Conservation (phyloP, 2,329 filamentous ascomycete genomes). For the Xylariomycetidae sp. region DNA sequence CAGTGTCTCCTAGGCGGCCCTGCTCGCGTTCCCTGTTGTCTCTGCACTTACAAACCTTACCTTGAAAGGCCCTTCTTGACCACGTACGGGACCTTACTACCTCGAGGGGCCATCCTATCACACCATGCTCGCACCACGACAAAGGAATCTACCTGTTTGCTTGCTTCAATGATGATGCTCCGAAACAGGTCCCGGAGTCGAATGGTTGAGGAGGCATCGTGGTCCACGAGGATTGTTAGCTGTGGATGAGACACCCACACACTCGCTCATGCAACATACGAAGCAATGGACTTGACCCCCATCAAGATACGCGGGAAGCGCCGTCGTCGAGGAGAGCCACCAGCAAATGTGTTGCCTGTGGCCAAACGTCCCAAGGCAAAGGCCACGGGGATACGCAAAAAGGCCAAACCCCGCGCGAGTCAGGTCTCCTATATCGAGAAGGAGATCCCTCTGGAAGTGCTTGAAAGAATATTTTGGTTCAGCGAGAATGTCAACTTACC, state of each 20-base stretch:
- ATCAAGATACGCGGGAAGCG: slow-evolving; percentile 43
- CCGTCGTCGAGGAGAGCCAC: slow-evolving; percentile 14
- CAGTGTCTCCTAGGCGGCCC: no score
- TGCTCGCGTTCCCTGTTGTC: no score
- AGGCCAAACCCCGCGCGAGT: slow-evolving; percentile 5
- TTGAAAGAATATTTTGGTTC: slow-evolving; percentile 46
- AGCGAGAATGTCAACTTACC: slow-evolving; percentile 44
- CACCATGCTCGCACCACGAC: no score
- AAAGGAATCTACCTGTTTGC: no score
- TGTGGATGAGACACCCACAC: not conserved
- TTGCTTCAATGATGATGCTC: no score
- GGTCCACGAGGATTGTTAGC: not conserved
- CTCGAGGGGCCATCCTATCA: no score
- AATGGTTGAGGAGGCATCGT: not conserved
- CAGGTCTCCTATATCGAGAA: slow-evolving; percentile 25
- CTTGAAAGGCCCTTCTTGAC: no score
- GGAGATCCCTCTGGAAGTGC: slow-evolving; percentile 44
- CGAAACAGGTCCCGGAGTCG: no score
- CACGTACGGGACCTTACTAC: no score
- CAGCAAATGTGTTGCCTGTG: no score
- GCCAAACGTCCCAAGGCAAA: slow-evolving; percentile 11
- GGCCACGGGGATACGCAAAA: slow-evolving; percentile 7
- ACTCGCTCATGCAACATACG: no score
- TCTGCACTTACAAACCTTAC: no score
- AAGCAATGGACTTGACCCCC: slow-evolving; percentile 41